Conservation (phyloP, 768 basidiomycete genomes). For the Atractiella rhizophila region DNA sequence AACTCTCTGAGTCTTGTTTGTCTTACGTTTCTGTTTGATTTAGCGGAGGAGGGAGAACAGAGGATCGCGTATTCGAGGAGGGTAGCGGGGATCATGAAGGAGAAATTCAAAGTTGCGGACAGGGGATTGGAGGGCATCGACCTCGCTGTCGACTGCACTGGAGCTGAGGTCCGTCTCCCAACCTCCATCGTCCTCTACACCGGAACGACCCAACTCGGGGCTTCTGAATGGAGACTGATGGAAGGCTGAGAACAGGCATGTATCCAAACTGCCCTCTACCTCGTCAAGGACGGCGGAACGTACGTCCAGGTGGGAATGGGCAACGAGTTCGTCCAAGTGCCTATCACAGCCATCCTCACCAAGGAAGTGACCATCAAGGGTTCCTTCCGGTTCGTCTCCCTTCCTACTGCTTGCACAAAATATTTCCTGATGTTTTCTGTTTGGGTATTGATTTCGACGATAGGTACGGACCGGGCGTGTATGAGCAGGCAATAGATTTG, state of each 20-base stretch:
- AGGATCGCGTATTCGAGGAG: slow-evolving; percentile 1
- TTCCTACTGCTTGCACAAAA: slow-evolving; percentile 51
- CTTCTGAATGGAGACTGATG: slow-evolving; percentile 67
- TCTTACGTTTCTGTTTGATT: slow-evolving; percentile 17
- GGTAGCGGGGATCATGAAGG: not conserved
- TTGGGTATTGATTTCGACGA: too few species aligned
- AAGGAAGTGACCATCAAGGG: slow-evolving; percentile 55
- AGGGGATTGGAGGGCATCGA: slow-evolving; percentile 1
- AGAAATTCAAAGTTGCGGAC: not conserved
- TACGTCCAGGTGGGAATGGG: too few species aligned
- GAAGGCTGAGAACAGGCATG: too few species aligned
- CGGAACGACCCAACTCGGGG: too few species aligned
- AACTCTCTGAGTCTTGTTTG: slow-evolving; percentile 39
- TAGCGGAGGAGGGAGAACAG: not conserved
- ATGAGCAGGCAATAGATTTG: slow-evolving; percentile 58
- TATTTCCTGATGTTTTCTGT: too few species aligned
- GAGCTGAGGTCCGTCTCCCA: slow-evolving; percentile 68
- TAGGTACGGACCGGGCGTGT: slow-evolving; percentile 39
- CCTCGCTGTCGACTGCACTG: slow-evolving; percentile 3
- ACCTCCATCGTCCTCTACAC: slow-evolving; percentile 55
- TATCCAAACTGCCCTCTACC: too few species aligned
- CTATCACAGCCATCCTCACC: slow-evolving; percentile 44
- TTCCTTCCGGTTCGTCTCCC: too few species aligned
- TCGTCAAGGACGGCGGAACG: too few species aligned
- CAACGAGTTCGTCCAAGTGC: too few species aligned